Evolutionary conservation across 2,329 filamentous ascomycete species (phyloP).

Genomic region (Didymosphaeria variabile): DNA sequence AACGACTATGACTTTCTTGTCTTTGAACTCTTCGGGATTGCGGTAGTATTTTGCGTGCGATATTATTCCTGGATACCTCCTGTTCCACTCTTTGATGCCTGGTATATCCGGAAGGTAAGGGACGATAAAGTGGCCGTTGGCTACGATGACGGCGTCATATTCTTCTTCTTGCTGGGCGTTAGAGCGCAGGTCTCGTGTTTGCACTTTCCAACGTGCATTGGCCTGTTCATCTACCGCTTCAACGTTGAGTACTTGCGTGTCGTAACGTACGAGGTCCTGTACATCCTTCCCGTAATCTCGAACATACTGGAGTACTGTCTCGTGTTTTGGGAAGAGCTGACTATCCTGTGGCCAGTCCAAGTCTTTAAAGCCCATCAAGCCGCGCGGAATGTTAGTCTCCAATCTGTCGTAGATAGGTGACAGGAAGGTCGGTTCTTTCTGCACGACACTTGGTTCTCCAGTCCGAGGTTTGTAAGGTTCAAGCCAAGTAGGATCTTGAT

Average conservation of each 20-base stretch:
- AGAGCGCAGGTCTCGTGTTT: slow-evolving; percentile 61
- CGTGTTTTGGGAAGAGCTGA: slow-evolving; percentile 78
- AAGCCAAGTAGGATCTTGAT: slow-evolving; percentile 64
- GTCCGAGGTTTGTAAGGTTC: not conserved
- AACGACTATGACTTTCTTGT: slow-evolving; percentile 80
- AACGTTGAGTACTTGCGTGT: slow-evolving; percentile 73
- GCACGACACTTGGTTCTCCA: slow-evolving; percentile 12
- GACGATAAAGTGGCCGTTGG: slow-evolving; percentile 59
- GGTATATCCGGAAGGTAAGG: slow-evolving; percentile 56
- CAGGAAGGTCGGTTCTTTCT: slow-evolving; percentile 69
- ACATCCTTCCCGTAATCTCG: slow-evolving; percentile 75
- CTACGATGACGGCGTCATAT: slow-evolving; percentile 64
- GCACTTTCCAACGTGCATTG: slow-evolving; percentile 66
- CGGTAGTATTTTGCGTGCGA: slow-evolving; percentile 79
- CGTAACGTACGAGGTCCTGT: slow-evolving; percentile 72
- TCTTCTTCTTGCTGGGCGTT: slow-evolving; percentile 52
- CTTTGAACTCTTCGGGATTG: slow-evolving; percentile 66
- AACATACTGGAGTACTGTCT: slow-evolving; percentile 77
- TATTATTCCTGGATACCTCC: slow-evolving; percentile 50
- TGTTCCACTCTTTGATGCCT: slow-evolving; percentile 53
- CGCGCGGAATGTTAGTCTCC: slow-evolving; percentile 86
- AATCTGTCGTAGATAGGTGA: slow-evolving; percentile 84
- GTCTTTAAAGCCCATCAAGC: slow-evolving; percentile 82
- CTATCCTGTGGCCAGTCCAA: slow-evolving; percentile 69
- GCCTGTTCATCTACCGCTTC: slow-evolving; percentile 37